Evolutionary conservation across 768 basidiomycete species (phyloP).

Genomic region (Kwoniella shandongensis): DNA sequence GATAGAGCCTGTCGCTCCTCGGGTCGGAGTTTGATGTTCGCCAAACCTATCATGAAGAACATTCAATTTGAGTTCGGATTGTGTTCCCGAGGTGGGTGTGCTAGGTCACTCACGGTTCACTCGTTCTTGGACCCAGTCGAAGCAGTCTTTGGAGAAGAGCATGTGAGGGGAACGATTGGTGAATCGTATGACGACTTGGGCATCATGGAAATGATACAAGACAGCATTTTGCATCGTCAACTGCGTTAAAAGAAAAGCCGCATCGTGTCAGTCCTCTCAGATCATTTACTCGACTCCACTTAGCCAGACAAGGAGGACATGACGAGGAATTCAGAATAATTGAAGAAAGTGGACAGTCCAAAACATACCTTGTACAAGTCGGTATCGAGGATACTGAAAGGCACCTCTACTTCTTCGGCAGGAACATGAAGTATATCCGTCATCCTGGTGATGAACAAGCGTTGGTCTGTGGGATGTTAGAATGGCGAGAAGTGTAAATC

Average conservation of each 20-base stretch:
- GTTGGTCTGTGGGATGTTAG: too few relatives aligned
- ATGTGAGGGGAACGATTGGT: slow-evolving; percentile 70
- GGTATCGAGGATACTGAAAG: slow-evolving; percentile 76
- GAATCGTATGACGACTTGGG: slow-evolving; percentile 72
- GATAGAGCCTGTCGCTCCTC: slow-evolving; percentile 70
- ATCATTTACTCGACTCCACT: background rate
- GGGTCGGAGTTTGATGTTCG: background rate
- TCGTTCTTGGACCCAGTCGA: slow-evolving; percentile 62
- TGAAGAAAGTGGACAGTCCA: too few relatives aligned
- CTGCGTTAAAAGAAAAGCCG: slow-evolving; percentile 54
- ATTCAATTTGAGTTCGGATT: background rate
- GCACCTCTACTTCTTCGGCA: slow-evolving; percentile 38
- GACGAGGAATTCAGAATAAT: background rate
- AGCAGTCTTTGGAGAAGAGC: slow-evolving; percentile 66
- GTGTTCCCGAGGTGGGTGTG: background rate
- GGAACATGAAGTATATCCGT: slow-evolving; percentile 12
- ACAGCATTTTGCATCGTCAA: slow-evolving; percentile 96
- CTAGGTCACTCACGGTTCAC: slow-evolving; percentile 59
- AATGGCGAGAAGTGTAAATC: too few relatives aligned
- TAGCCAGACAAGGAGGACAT: slow-evolving; percentile 7
- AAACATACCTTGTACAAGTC: slow-evolving; percentile 82
- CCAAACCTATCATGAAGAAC: background rate
- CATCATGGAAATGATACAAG: slow-evolving; percentile 69
- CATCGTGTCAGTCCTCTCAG: too few relatives aligned
- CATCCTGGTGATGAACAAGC: background rate